Base-by-base conservation (phyloP, 345 rosid species). In the Cardamine chenopodiifolia region DNA sequence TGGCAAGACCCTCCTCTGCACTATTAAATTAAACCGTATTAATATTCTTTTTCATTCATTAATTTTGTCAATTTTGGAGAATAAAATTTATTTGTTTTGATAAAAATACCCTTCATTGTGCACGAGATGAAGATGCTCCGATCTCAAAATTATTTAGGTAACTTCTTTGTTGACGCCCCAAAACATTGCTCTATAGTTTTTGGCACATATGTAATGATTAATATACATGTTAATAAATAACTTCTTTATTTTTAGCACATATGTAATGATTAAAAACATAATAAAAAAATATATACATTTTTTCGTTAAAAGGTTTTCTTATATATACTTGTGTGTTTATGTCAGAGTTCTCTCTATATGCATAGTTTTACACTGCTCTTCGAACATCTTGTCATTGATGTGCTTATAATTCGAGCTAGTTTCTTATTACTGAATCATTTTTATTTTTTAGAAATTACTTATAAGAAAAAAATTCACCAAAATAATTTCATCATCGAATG, bases 1-100 rank as follows among this genome's bases (percentile, higher is more conserved):
- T 23, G 58, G 53, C 49, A 5, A 25, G 25, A 20, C 6, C 8
- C 26, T n/a, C 34, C 75, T 59, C 75, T 59, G 67, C 67, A 48
- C 59, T 31, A 47, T 40, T 25, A 14, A 58, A 22, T 45, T 4
- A 48, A 57, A 20, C 32, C 29, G 6, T 17, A 58, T 58, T 20
- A 29, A 31, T 0, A 10, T 62, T 31, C 4, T 8, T 29, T 4
- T 45, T 19, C n/a, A 31, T 31, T 44, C 8, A 53, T 9, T 15
- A 31, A n/a, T 20, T 37, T 52, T 8, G 3, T 22, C 11, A 9
- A 35, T 53, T 32, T 37, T 37, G 13, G 4, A 37, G 26, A 1
- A 31, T 31, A 31, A 31, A 31, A 1, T 7, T 31, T 31, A 31
- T 31, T 8, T 6, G 34, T 31, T 31, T 31, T 31, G 34, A 31